A percentile compares a stretch with the other conserved stretches of the same genome.
Evolutionary conservation across 2,329 filamentous ascomycete genomes (phyloP).

Genomic region (Diaporthe citrichinensis): DNA sequence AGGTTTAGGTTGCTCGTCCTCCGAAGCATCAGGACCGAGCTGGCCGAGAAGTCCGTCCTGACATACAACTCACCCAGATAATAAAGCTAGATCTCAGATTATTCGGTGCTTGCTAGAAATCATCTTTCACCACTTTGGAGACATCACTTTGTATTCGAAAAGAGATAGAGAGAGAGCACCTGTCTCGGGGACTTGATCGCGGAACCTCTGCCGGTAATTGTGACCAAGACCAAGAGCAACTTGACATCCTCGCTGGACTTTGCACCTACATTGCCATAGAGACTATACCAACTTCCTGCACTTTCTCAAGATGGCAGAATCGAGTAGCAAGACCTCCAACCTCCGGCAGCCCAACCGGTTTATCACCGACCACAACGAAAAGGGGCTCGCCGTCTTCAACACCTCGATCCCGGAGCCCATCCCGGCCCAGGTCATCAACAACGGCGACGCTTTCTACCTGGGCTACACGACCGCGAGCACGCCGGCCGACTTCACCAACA

Average conservation of each 20-base stretch:
- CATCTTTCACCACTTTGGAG: too few relatives aligned
- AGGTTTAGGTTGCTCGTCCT: background rate
- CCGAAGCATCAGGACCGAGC: background rate
- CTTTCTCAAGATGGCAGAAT: conserved; percentile 31
- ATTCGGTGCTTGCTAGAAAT: too few relatives aligned
- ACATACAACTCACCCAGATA: background rate
- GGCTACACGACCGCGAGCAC: conserved; percentile 62
- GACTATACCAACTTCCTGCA: background rate
- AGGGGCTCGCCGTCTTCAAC: conserved; percentile 54
- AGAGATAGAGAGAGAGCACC: background rate
- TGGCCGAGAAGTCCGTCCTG: background rate
- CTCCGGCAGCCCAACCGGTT: conserved; percentile 46
- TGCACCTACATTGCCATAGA: too few relatives aligned
- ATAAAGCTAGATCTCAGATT: background rate
- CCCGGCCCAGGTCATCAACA: conserved; percentile 45
- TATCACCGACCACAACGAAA: conserved; percentile 52
- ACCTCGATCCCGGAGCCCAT: conserved; percentile 45
- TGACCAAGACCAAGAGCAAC: background rate
- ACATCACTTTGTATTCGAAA: too few relatives aligned
- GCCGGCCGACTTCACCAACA: conserved; percentile 60
- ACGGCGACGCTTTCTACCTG: conserved; percentile 52
- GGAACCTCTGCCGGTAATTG: background rate
- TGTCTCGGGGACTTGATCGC: background rate
- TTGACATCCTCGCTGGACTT: background rate
- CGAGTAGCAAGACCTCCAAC: background rate